Conservation (phyloP, 1,139 yeast genomes). For the Debaryomycetaceae sp. region DNA sequence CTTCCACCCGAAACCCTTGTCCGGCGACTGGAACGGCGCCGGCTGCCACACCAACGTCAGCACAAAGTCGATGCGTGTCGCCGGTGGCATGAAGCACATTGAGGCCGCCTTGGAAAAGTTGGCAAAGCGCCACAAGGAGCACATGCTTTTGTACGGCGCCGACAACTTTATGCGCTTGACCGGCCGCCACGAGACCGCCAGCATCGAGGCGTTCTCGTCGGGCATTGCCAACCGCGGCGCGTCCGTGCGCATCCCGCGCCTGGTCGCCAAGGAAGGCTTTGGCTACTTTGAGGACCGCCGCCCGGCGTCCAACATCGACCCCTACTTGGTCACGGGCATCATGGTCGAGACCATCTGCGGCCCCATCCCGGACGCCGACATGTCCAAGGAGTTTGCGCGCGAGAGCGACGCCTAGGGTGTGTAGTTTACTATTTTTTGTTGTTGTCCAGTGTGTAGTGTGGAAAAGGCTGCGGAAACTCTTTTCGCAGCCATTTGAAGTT, state of each 20-base stretch:
- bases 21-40: constrained; percentile 99
- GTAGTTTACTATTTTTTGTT: constrained; percentile 1
- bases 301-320: constrained; percentile 99
- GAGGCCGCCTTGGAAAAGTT: constrained; percentile 89
- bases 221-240: constrained; percentile 99
- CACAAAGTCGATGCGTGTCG: constrained; percentile 78
- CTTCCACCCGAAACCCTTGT: constrained; percentile 97
- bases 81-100: constrained; percentile 94
- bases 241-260: constrained; percentile 95
- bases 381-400: constrained; percentile 80
- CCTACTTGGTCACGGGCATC: constrained; percentile 96
- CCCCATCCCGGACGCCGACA: constrained; percentile 90
- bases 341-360: constrained; percentile 97
- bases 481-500: neutral
- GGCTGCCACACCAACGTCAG: constrained; percentile 99
- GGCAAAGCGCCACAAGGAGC: constrained; percentile 94
- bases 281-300: constrained; percentile 99
- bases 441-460: no score
- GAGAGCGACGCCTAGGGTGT: constrained; percentile 33
- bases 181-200: constrained; percentile 97
- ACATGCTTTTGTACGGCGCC: constrained; percentile 87
- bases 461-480: neutral
- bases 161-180: constrained; percentile 94
- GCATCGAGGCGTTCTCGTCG: constrained; percentile 78
- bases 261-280: constrained; percentile 94